phyloP scores from a whole-genome alignment of 345 rosid genomes.

The Gossypium mustelinum region DNA sequence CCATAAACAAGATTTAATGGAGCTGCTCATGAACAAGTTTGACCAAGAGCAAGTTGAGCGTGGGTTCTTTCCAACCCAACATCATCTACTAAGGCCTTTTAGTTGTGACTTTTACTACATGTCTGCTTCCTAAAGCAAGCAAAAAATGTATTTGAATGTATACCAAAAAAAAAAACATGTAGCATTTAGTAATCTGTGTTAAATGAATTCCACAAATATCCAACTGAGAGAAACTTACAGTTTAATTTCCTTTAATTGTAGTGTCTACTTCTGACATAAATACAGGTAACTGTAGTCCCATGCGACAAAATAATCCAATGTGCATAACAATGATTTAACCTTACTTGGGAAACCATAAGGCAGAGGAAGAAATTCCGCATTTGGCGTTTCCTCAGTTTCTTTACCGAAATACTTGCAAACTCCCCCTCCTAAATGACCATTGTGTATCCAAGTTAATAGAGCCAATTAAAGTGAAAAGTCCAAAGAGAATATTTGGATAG shows the following conservation, averaged over 20 bases:
- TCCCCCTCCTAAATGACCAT: slow-evolving; percentile 70
- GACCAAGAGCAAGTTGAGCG: too few relatives aligned
- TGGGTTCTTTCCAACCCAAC: too few relatives aligned
- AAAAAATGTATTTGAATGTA: too few relatives aligned
- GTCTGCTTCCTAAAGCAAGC: too few relatives aligned
- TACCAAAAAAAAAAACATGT: too few relatives aligned
- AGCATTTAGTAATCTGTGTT: too few relatives aligned
- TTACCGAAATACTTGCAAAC: slow-evolving; percentile 66
- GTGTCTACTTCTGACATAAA: not conserved
- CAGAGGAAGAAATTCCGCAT: slow-evolving; percentile 85
- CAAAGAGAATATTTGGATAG: not conserved
- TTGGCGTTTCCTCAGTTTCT: slow-evolving; percentile 83
- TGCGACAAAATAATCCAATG: not conserved
- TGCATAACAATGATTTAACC: slow-evolving; percentile 15
- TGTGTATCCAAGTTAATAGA: slow-evolving; percentile 13
- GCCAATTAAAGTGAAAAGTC: not conserved
- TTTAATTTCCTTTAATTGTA: not conserved
- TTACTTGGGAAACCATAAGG: slow-evolving; percentile 96
- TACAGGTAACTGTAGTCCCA: not conserved
- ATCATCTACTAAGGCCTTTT: too few relatives aligned
- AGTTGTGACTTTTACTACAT: too few relatives aligned
- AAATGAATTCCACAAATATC: not conserved
- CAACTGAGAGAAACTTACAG: slow-evolving; percentile 1
- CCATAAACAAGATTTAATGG: too few relatives aligned
- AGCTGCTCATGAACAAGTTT: too few relatives aligned